phyloP scores from a whole-genome alignment of 2,329 filamentous ascomycete species.

The Cladophialophora yegresii region DNA sequence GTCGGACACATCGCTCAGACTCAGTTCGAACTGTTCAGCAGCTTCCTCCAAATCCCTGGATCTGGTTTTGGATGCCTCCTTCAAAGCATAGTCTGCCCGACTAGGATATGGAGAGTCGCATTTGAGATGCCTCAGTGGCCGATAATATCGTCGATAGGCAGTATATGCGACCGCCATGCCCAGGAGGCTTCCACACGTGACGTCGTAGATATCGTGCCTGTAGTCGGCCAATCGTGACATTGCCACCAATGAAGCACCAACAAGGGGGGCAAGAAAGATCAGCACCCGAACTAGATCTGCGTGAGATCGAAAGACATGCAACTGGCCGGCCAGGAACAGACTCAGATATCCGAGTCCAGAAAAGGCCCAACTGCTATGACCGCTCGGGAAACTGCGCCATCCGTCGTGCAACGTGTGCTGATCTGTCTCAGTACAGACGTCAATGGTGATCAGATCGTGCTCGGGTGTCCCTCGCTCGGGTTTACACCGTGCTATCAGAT shows the following conservation, averaged over 20 bases:
- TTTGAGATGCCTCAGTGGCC: constrained; percentile 51
- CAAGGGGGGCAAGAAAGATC: constrained; percentile 57
- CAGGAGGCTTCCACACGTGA: constrained; percentile 57
- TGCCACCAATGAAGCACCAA: constrained; percentile 62
- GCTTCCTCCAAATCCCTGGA: constrained; percentile 31
- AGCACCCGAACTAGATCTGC: constrained; percentile 60
- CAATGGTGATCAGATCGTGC: constrained; percentile 55
- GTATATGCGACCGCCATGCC: constrained; percentile 59
- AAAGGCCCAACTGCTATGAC: constrained; percentile 64
- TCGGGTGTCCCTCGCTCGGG: constrained; percentile 62
- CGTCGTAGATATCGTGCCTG: constrained; percentile 65
- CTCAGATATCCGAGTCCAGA: constrained; percentile 62
- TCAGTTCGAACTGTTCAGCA: constrained; percentile 32
- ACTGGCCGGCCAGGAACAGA: constrained; percentile 54
- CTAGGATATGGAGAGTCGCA: constrained; percentile 55
- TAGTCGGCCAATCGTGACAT: constrained; percentile 66
- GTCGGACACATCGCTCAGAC: constrained; percentile 33
- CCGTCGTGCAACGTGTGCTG: constrained; percentile 63
- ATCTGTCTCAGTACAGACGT: constrained; percentile 52
- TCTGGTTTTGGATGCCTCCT: constrained; percentile 4
- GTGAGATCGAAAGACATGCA: constrained; percentile 60
- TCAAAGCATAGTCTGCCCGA: constrained; percentile 26
- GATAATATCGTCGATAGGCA: constrained; percentile 64
- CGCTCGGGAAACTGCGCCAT: constrained; percentile 66
- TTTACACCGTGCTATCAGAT: constrained; percentile 84